Evolutionary conservation across 1,284 basidiomycete species (phyloP), one percentile per base, ranked within the genome.

Genomic region (Sphagnurus paluster): DNA sequence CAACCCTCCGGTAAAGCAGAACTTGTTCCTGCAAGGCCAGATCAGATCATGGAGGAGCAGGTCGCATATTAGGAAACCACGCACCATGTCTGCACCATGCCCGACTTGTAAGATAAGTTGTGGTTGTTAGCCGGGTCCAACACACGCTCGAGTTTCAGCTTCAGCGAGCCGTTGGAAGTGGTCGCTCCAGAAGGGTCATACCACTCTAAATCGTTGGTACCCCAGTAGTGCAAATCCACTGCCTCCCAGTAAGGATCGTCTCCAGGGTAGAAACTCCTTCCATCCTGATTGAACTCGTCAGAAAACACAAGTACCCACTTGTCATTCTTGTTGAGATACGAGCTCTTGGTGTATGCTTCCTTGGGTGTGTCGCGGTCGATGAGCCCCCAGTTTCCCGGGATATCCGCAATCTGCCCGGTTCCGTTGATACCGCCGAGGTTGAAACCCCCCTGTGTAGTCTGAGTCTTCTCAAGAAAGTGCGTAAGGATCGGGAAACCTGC

Each of bases 1-100:
- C 48, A 85, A 67, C 16, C 85, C 86, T 4, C 87, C 87, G 0
- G 84, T 90, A 64, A 93, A 94, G 64, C 90, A 93, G 59, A 93
- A 84, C 64, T 92, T 88, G 46, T 72, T 72, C 70, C 70, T 49
- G 42, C 26, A 29, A 25, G 33, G 16, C n/a, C 11, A 14, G 43
- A 57, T 58, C 47, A 38, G 13, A 44, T 19, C 20, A 47, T 38
- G 9, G 30, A 17, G 10, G 4, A 13, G 34, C 2, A 30, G n/a
- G 17, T 5, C 25, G 24, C 36, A 6, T 7, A n/a, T 13, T 14
- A 14, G 6, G 29, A 5, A 36, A 47, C 30, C 53, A 71, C 58
- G 68, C 48, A 38, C 20, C 13, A 34, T 69, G 44, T 37, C 4
- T 23, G 21, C 46, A 68, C 70, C 70, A 74, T 74, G 42, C 59